Base-by-base conservation (phyloP, 495 filamentous ascomycete species). In the Alectoria sarmentosa region DNA sequence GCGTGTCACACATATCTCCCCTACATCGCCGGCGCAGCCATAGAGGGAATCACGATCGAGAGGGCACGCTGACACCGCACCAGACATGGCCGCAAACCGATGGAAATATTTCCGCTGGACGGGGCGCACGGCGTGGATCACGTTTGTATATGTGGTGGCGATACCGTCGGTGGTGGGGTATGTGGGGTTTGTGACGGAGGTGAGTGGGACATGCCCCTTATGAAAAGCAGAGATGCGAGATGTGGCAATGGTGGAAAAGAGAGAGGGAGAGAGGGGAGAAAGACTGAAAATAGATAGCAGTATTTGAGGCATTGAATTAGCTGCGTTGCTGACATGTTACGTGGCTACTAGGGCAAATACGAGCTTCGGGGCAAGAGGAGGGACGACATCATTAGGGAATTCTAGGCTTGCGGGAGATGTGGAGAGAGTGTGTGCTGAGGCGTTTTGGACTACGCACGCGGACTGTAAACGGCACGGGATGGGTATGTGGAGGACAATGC, bases 101-200 rank as follows among this genome's bases (percentile, higher is more conserved):
- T 88, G 91, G 84, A 92, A 90, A 78, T 96, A 91, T 84, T 98
- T 97, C 83, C 84, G 90, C 71, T 98, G 90, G 89, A 97, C 87
- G 19, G 81, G 84, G 34, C 82, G 89, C 68, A 94, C 91, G 55
- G 91, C 89, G 32, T 84, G 84, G 80, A 67, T 96, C 65, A 88
- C 85, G 6, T 84, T 96, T 70, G 73, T 86, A 36, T 96, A 91
- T 76, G 81, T 87, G 62, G 76, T 85, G 37, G 76, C 83, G 39
- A 82, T 97, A 30, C 94, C 94, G 10, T 72, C 75, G 39, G 75
- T 86, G 41, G 48, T 96, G 60, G 86, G 85, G 42, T 86, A 86
- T 66, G 60, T 92, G 46, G 90, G 82, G 28, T 95, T 87, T 71
- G 82, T 79, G 64, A 90, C 85, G 36, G 93, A 98, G 74, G 94